Evolutionary conservation across 2,329 filamentous ascomycete species (phyloP).

Genomic region (Cercospora sesami): DNA sequence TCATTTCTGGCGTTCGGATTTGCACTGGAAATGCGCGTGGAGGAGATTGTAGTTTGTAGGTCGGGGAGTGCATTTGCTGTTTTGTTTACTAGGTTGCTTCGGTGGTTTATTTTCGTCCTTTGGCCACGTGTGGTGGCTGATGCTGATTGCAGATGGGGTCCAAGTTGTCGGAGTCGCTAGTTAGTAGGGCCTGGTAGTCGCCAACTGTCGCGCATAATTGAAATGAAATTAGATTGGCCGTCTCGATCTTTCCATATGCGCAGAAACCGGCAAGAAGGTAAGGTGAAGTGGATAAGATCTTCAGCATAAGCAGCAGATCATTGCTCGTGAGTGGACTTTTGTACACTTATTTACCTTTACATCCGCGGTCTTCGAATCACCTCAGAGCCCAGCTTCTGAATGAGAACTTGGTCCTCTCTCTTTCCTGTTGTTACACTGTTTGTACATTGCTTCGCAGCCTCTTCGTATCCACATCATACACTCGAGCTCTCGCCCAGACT

Average conservation of each 20-base stretch:
- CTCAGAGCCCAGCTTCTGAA: background rate
- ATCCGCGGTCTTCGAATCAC: background rate
- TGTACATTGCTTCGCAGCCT: slow-evolving; percentile 9
- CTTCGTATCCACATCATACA: slow-evolving; percentile 31
- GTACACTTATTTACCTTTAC: slow-evolving; percentile 3
- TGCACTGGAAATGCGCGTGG: background rate
- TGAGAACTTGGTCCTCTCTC: background rate
- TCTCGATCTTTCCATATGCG: background rate
- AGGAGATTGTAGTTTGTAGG: background rate
- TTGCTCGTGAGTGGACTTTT: slow-evolving; percentile 10
- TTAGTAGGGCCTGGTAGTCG: too few species aligned
- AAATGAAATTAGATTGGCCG: too few species aligned
- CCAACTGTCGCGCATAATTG: too few species aligned
- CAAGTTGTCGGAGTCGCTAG: too few species aligned
- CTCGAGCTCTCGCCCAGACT: slow-evolving; percentile 49
- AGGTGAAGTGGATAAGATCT: background rate
- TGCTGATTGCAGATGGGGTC: background rate
- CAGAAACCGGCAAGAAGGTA: background rate
- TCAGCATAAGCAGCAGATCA: background rate
- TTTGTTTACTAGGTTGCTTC: background rate
- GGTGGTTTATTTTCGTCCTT: background rate
- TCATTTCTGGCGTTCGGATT: background rate
- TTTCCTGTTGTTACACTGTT: slow-evolving; percentile 8
- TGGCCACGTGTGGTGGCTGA: background rate
- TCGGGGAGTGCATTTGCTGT: background rate